Evolutionary conservation across 495 filamentous ascomycete genomes (phyloP).

Genomic region (Physcia stellaris): DNA sequence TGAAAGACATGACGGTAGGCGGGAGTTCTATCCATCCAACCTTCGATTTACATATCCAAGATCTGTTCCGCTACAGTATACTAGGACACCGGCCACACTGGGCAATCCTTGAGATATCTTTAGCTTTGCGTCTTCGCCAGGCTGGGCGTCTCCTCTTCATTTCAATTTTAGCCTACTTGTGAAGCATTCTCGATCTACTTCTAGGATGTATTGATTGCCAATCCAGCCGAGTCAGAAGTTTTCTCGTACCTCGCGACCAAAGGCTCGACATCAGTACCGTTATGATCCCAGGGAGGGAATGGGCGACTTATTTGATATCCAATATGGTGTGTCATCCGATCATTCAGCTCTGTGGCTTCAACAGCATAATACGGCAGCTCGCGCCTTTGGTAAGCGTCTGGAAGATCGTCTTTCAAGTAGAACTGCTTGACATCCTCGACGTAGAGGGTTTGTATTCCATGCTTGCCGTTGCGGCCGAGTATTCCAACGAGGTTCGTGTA

Average conservation of each 20-base stretch:
- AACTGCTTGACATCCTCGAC: neutral
- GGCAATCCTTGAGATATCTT: too few relatives aligned
- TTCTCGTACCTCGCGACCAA: neutral
- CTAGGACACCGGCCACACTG: too few relatives aligned
- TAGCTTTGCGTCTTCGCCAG: too few relatives aligned
- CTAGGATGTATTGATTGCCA: too few relatives aligned
- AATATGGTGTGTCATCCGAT: constrained; percentile 6
- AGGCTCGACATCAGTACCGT: constrained; percentile 1
- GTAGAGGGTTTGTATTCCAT: neutral
- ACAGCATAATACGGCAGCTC: constrained; percentile 2
- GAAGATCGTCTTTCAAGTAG: constrained; percentile 1
- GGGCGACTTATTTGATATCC: constrained; percentile 1
- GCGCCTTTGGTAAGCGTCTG: constrained; percentile 1
- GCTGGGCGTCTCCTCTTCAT: too few relatives aligned
- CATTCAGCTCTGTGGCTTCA: neutral
- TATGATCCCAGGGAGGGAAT: neutral
- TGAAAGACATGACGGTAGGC: too few relatives aligned
- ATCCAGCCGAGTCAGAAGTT: too few relatives aligned
- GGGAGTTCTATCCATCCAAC: too few relatives aligned
- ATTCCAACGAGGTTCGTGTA: constrained; percentile 1
- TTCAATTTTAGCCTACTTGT: too few relatives aligned
- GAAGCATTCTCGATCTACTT: too few relatives aligned
- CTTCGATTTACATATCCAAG: too few relatives aligned
- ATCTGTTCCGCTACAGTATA: too few relatives aligned
- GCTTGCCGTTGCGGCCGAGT: neutral